Conservation (phyloP, 768 basidiomycete species). For the Ephemerocybe angulata region DNA sequence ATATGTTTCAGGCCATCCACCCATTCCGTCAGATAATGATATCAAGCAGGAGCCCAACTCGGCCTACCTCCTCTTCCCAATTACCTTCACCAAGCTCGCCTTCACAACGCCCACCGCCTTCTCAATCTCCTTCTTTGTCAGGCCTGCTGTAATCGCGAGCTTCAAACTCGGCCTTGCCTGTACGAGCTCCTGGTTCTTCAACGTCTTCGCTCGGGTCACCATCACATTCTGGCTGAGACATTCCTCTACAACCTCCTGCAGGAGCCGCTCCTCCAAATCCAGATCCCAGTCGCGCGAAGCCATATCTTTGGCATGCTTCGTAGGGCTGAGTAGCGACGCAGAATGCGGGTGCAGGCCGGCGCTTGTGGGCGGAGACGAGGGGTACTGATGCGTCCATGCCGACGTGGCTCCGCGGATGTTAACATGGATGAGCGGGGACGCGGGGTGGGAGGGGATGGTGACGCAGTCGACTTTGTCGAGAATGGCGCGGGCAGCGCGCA, state of each 20-base stretch:
- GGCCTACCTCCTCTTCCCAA: slow-evolving; percentile 55
- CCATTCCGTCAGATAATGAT: too few relatives aligned
- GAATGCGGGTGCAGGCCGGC: slow-evolving; percentile 20
- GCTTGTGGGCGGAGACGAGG: slow-evolving; percentile 15
- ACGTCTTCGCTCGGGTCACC: slow-evolving; percentile 77
- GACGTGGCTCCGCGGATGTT: slow-evolving; percentile 47
- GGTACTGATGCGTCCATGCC: slow-evolving; percentile 19
- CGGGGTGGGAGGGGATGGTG: slow-evolving; percentile 79
- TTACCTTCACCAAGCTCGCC: slow-evolving; percentile 67
- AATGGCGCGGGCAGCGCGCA: slow-evolving; percentile 69
- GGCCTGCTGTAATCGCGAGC: slow-evolving; percentile 71
- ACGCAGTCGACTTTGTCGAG: slow-evolving; percentile 82
- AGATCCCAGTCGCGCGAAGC: slow-evolving; percentile 52
- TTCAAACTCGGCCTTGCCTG: slow-evolving; percentile 84
- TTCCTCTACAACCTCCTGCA: slow-evolving; percentile 95
- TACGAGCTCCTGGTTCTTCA: slow-evolving; percentile 78
- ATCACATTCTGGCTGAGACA: slow-evolving; percentile 76
- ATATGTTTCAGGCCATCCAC: too few relatives aligned
- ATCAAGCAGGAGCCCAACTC: too few relatives aligned
- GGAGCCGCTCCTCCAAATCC: slow-evolving; percentile 66
- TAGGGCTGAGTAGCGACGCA: slow-evolving; percentile 14
- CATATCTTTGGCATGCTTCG: slow-evolving; percentile 42
- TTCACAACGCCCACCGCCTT: slow-evolving; percentile 78
- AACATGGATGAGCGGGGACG: slow-evolving; percentile 88
- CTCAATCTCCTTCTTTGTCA: slow-evolving; percentile 89